Conservation (phyloP, 805 yeast species). For the Henningerozyma blattae region DNA sequence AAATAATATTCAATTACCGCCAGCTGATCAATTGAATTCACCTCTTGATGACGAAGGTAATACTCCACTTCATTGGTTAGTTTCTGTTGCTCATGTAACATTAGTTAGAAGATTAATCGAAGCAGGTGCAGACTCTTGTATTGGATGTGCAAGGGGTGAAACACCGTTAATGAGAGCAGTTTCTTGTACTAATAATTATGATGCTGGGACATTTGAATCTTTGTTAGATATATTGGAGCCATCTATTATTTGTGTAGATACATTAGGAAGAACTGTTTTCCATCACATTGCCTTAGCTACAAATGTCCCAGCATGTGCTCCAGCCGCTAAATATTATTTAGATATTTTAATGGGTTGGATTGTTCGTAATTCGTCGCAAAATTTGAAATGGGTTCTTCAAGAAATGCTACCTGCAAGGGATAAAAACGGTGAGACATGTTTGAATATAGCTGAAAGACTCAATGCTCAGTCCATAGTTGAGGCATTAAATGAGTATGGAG, state of each 20-base stretch:
- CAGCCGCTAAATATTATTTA: conserved; percentile 62
- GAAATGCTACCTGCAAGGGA: conserved; percentile 82
- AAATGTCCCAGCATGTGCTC: conserved; percentile 61
- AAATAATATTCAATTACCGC: conserved; percentile 10
- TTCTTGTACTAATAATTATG: conserved; percentile 61
- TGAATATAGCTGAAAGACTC: conserved; percentile 83
- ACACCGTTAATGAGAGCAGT: conserved; percentile 78
- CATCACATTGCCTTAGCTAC: conserved; percentile 81
- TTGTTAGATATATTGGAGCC: conserved; percentile 69
- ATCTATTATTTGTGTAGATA: conserved; percentile 50
- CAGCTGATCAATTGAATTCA: conserved; percentile 46
- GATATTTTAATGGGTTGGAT: conserved; percentile 70
- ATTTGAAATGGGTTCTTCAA: conserved; percentile 46
- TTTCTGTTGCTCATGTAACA: conserved; percentile 70
- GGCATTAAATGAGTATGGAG: conserved; percentile 77
- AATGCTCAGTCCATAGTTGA: conserved; percentile 74
- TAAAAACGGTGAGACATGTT: conserved; percentile 86
- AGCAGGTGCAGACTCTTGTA: conserved; percentile 49
- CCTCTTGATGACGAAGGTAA: conserved; percentile 91
- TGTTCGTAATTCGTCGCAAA: conserved; percentile 37
- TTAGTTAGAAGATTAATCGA: conserved; percentile 59
- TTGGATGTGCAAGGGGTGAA: conserved; percentile 76
- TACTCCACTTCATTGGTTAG: conserved; percentile 91
- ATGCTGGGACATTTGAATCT: conserved; percentile 59
- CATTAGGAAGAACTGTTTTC: conserved; percentile 63